Conservation (phyloP, 768 basidiomycete genomes). For the Amanita exitialis region DNA sequence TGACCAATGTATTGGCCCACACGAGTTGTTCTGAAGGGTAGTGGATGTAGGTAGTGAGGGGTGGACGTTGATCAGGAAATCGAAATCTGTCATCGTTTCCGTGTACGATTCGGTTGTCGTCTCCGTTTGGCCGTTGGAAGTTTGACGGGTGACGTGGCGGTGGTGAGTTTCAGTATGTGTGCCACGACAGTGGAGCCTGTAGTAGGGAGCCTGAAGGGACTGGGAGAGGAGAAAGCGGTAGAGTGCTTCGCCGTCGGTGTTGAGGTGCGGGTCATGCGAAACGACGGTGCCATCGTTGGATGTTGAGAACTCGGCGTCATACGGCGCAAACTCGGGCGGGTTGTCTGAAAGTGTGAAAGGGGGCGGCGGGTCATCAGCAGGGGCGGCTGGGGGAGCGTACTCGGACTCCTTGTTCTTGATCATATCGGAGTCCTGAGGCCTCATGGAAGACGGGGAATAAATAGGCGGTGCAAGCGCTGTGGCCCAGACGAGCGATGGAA, state of each 20-base stretch:
- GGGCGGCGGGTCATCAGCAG: background rate
- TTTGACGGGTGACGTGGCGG: constrained; percentile 30
- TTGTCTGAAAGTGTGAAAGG: background rate
- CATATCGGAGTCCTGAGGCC: background rate
- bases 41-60: constrained; percentile 10
- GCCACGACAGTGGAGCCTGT: constrained; percentile 40
- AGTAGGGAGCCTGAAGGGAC: constrained; percentile 31
- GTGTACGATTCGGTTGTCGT: constrained; percentile 40
- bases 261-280: constrained; percentile 64
- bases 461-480: background rate
- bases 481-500: background rate
- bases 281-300: constrained; percentile 39
- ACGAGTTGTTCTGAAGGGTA: constrained; percentile 24
- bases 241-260: constrained; percentile 59
- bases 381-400: background rate
- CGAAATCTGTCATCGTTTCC: constrained; percentile 56
- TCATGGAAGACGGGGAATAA: background rate
- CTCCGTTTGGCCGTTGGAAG: constrained; percentile 23
- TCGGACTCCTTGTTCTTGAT: background rate
- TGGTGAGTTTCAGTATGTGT: constrained; percentile 44
- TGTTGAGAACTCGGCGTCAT: constrained; percentile 54
- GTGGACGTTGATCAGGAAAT: constrained; percentile 50
- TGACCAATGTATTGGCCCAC: constrained; percentile 42
- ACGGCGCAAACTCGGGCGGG: constrained; percentile 55
- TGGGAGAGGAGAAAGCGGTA: constrained; percentile 66